Conservation (phyloP, 768 basidiomycete species). For the Boletus rufocinnamomeus region DNA sequence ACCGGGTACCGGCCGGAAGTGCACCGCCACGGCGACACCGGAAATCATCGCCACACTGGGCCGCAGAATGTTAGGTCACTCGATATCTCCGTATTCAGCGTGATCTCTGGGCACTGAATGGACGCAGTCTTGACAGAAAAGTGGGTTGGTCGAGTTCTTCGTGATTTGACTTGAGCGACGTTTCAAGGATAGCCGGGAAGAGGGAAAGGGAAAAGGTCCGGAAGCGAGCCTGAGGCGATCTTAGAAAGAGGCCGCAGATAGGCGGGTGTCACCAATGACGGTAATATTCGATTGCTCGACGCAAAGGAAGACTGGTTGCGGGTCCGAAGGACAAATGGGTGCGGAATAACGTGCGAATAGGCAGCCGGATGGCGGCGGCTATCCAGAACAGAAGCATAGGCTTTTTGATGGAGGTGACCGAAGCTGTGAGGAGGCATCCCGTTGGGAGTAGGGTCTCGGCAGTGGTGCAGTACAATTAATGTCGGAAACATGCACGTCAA, state of each 20-base stretch:
- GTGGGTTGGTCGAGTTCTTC: background rate
- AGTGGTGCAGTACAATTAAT: background rate
- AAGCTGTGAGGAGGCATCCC: slow-evolving; percentile 5
- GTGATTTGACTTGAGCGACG: slow-evolving; percentile 9
- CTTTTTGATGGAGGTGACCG: slow-evolving; percentile 22
- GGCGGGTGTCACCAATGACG: slow-evolving; percentile 15
- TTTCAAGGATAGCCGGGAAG: slow-evolving; percentile 18
- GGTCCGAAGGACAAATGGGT: slow-evolving; percentile 25
- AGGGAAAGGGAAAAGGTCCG: slow-evolving; percentile 1
- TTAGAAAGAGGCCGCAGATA: slow-evolving; percentile 1
- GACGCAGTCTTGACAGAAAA: background rate
- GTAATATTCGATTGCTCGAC: slow-evolving; percentile 5
- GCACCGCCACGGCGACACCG: slow-evolving; percentile 15
- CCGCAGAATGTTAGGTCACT: background rate
- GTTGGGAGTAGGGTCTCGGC: slow-evolving; percentile 1
- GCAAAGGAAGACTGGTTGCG: slow-evolving; percentile 16
- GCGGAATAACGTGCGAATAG: background rate
- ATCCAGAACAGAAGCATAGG: slow-evolving; percentile 14
- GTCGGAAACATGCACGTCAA: slow-evolving; percentile 2
- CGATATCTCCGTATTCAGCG: background rate
- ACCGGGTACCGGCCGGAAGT: slow-evolving; percentile 5
- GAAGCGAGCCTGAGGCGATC: slow-evolving; percentile 24
- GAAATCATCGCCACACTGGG: slow-evolving; percentile 13
- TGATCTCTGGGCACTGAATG: background rate
- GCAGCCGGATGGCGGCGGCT: background rate